Percentiles rank a stretch among this genome's conserved stretches.
phyloP scores from a whole-genome alignment of 2,329 filamentous ascomycete species.

The Penicillium sp. region DNA sequence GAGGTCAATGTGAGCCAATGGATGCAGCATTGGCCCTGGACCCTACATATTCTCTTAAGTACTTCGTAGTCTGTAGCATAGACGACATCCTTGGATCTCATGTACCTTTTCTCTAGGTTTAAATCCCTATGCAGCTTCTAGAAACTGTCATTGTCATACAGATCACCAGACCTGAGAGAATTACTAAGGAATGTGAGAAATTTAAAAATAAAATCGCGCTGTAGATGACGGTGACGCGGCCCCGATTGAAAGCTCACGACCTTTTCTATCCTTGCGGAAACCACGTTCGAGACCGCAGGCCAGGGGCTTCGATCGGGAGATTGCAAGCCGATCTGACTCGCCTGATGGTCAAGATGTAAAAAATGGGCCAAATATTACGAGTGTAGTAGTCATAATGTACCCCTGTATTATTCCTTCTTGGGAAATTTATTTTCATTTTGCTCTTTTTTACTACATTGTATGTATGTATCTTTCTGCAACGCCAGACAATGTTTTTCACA shows the following conservation, averaged over 20 bases:
- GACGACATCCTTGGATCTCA: background rate
- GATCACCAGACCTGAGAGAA: background rate
- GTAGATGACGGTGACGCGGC: background rate
- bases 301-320: conserved; percentile 13
- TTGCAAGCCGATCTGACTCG: conserved; percentile 9
- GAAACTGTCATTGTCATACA: conserved; percentile 6
- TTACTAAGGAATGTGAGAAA: background rate
- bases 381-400: background rate
- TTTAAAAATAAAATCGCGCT: conserved; percentile 5
- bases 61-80: background rate
- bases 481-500: too few species aligned
- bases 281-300: conserved; percentile 25
- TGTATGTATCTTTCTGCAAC: background rate
- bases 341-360: background rate
- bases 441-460: background rate
- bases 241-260: conserved; percentile 4
- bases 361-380: background rate
- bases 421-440: background rate
- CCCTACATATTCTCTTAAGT: conserved; percentile 2
- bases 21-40: background rate
- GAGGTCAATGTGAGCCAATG: conserved; percentile 8
- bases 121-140: conserved; percentile 3
- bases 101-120: conserved; percentile 5
- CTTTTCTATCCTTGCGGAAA: conserved; percentile 14
- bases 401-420: background rate